phyloP scores from a whole-genome alignment of 1,139 yeast species.

The Yamadazyma dendronema region DNA sequence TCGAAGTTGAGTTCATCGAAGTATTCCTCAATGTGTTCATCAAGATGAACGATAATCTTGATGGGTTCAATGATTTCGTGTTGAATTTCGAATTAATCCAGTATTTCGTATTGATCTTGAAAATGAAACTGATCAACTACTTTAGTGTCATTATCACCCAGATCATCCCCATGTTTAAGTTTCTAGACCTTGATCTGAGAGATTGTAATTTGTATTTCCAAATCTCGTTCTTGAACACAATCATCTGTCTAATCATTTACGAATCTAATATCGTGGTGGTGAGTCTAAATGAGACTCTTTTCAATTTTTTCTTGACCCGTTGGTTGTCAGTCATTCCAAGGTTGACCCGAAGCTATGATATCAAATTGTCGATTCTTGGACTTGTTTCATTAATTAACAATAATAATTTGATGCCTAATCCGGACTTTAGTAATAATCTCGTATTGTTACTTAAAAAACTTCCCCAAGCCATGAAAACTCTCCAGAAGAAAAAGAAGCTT shows the following conservation, averaged over 20 bases:
- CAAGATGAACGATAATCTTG: slow-evolving; percentile 28
- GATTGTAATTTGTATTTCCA: slow-evolving; percentile 29
- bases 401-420: slow-evolving; percentile 20
- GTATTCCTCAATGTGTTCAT: slow-evolving; percentile 9
- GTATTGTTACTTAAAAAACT: slow-evolving; percentile 42
- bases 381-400: slow-evolving; percentile 50
- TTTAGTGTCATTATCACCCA: slow-evolving; percentile 10
- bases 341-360: slow-evolving; percentile 75
- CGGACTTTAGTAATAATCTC: slow-evolving; percentile 13
- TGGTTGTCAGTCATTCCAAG: slow-evolving; percentile 67
- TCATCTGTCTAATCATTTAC: slow-evolving; percentile 64
- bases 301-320: slow-evolving; percentile 54
- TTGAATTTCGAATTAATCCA: slow-evolving; percentile 56
- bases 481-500: slow-evolving; percentile 60
- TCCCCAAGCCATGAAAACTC: slow-evolving; percentile 66
- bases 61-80: slow-evolving; percentile 51
- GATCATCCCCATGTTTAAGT: slow-evolving; percentile 4
- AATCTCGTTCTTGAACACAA: slow-evolving; percentile 62
- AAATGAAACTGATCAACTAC: slow-evolving; percentile 22
- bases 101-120: slow-evolving; percentile 50
- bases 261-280: slow-evolving; percentile 56
- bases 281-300: slow-evolving; percentile 46
- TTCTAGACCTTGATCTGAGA: slow-evolving; percentile 3
- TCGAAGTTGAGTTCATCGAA: slow-evolving; percentile 5
- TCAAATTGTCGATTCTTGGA: slow-evolving; percentile 73